phyloP scores from a whole-genome alignment of 441 rosid species.

The Manihot esculenta region DNA sequence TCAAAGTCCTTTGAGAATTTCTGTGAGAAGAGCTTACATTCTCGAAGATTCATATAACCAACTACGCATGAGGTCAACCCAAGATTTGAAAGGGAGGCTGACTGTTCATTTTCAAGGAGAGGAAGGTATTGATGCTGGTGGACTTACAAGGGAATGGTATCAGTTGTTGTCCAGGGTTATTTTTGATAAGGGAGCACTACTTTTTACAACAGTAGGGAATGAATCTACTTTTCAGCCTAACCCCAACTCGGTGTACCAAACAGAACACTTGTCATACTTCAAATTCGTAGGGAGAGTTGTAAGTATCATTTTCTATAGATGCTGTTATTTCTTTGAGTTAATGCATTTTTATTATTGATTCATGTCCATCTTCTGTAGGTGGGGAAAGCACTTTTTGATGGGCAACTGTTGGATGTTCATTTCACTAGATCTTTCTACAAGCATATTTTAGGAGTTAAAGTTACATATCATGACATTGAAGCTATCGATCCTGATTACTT shows the following conservation, averaged over 20 bases:
- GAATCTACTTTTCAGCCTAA: constrained; percentile 96
- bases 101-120: constrained; percentile 94
- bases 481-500: constrained; percentile 94
- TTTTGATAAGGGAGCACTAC: constrained; percentile 90
- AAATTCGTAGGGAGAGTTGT: constrained; percentile 96
- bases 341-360: constrained; percentile 20
- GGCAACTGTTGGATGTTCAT: constrained; percentile 91
- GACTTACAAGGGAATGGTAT: constrained; percentile 98
- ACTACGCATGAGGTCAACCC: constrained; percentile 74
- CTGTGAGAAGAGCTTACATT: constrained; percentile 90
- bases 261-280: constrained; percentile 94
- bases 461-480: constrained; percentile 91
- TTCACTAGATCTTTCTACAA: constrained; percentile 96
- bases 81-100: constrained; percentile 84
- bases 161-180: constrained; percentile 89
- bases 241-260: constrained; percentile 90
- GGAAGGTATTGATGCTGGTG: constrained; percentile 97
- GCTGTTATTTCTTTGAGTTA: constrained; percentile 11
- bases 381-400: constrained; percentile 93
- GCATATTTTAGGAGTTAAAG: constrained; percentile 87
- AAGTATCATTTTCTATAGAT: constrained; percentile 33
- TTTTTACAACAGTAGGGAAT: constrained; percentile 94
- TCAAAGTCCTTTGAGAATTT: constrained; percentile 83
- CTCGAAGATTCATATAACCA: constrained; percentile 96
- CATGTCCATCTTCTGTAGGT: constrained; percentile 48